Evolutionary conservation across 768 basidiomycete genomes (phyloP).

Genomic region (Albatrellus ellisii): DNA sequence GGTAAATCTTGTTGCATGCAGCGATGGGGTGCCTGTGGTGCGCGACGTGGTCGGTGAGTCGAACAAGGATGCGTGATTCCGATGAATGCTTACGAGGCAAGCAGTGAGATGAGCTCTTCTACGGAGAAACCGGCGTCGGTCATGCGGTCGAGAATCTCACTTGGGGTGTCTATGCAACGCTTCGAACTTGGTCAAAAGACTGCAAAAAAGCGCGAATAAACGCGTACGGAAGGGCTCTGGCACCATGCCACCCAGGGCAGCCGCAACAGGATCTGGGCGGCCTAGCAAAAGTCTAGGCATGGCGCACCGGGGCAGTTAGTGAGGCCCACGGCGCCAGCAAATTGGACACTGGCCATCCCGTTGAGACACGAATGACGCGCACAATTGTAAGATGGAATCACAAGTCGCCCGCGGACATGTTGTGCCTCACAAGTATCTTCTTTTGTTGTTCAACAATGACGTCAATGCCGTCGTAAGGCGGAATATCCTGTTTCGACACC

Average conservation of each 20-base stretch:
- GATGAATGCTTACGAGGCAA: conserved; percentile 18
- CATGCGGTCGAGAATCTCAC: conserved; percentile 19
- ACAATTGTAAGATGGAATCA: conserved; percentile 15
- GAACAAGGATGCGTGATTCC: background rate
- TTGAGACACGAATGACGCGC: background rate
- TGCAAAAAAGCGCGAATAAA: background rate
- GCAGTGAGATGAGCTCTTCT: conserved; percentile 23
- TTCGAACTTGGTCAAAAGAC: background rate
- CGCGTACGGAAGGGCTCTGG: conserved; percentile 18
- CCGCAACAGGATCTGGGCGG: conserved; percentile 19
- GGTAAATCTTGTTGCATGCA: conserved; percentile 14
- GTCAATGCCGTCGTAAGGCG: conserved; percentile 30
- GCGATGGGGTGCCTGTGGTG: conserved; percentile 11
- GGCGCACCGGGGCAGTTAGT: conserved; percentile 29
- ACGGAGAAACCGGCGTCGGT: conserved; percentile 23
- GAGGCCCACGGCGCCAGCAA: conserved; percentile 23
- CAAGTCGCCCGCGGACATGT: conserved; percentile 34
- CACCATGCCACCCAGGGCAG: conserved; percentile 20
- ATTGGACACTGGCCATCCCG: conserved; percentile 19
- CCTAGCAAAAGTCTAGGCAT: conserved; percentile 25
- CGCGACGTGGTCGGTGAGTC: background rate
- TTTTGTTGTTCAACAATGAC: conserved; percentile 26
- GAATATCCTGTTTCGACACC: conserved; percentile 28
- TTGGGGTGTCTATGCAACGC: conserved; percentile 11
- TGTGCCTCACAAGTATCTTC: conserved; percentile 23